These are phyloP conservation scores for Solanum hybrid DNA, from an alignment of 305 asterid species.

Conservation along the genomic window DNA sequence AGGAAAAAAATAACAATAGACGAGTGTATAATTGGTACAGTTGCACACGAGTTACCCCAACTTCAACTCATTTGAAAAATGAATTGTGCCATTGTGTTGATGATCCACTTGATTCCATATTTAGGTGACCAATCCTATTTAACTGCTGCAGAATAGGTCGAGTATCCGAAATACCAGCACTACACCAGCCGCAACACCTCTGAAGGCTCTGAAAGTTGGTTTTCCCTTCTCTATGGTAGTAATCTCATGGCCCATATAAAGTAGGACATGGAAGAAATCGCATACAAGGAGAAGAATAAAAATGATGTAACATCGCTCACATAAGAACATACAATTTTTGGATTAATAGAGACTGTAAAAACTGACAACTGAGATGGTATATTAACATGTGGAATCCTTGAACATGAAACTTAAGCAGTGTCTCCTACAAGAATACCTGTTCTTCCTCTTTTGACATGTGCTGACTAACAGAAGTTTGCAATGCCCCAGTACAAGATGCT, in stretches of 20 bases:
- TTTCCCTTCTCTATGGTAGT: neutral
- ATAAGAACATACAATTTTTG: neutral
- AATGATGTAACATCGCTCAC: neutral
- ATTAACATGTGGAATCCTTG: neutral
- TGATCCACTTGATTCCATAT: neutral
- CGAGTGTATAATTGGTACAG: neutral
- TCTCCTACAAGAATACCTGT: conserved; percentile 21
- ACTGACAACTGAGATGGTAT: neutral
- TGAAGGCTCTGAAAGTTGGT: neutral
- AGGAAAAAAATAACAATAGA: neutral
- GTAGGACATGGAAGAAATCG: neutral
- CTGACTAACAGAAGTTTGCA: conserved; percentile 38
- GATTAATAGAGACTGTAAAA: neutral
- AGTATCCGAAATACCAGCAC: neutral
- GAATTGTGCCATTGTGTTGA: neutral
- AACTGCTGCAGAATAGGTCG: neutral
- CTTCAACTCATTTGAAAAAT: neutral
- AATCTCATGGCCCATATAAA: neutral
- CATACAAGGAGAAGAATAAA: neutral
- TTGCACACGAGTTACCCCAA: neutral
- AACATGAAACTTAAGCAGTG: neutral
- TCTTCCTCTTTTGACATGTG: conserved; percentile 47
- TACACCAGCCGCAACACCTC: neutral
- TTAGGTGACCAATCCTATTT: neutral
- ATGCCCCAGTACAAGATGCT: conserved; percentile 42